Percentiles rank a stretch among this genome's conserved stretches.
Conservation (phyloP, 2,329 filamentous ascomycete species). For the Cordyceps sp. region DNA sequence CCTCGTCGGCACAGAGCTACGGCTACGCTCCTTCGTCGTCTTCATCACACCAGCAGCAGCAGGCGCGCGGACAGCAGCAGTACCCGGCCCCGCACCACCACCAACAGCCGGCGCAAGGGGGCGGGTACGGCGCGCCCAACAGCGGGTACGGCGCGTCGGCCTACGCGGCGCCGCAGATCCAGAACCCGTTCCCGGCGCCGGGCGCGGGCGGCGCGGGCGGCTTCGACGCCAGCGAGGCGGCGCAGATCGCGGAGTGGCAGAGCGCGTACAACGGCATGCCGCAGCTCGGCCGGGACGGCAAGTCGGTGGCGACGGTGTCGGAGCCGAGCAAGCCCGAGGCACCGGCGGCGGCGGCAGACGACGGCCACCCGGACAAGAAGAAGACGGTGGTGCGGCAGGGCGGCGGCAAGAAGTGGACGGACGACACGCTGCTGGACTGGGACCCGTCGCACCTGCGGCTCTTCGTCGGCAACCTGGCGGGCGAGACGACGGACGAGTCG, state of each 20-base stretch:
- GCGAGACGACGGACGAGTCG: constrained; percentile 93
- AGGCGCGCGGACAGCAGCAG: background rate
- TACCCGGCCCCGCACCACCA: constrained; percentile 9
- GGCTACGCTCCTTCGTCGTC: constrained; percentile 7
- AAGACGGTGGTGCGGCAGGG: constrained; percentile 82
- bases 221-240: constrained; percentile 67
- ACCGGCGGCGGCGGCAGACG: constrained; percentile 24
- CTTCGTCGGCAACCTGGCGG: constrained; percentile 91
- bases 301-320: constrained; percentile 9
- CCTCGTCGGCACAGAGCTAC: constrained; percentile 8
- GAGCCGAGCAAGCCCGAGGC: constrained; percentile 15
- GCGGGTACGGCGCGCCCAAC: constrained; percentile 11
- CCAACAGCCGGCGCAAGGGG: constrained; percentile 16
- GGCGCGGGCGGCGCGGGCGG: constrained; percentile 23
- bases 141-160: constrained; percentile 22
- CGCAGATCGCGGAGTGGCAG: constrained; percentile 89
- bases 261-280: constrained; percentile 52
- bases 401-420: constrained; percentile 85
- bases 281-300: constrained; percentile 16
- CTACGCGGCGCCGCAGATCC: constrained; percentile 49
- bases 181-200: constrained; percentile 65
- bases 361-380: constrained; percentile 41
- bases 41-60: background rate
- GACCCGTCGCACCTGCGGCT: constrained; percentile 86
- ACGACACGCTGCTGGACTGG: constrained; percentile 82